Evolutionary conservation across 352 stramenopile genomes (phyloP).

Genomic region (Paralagenidium karlingii): DNA sequence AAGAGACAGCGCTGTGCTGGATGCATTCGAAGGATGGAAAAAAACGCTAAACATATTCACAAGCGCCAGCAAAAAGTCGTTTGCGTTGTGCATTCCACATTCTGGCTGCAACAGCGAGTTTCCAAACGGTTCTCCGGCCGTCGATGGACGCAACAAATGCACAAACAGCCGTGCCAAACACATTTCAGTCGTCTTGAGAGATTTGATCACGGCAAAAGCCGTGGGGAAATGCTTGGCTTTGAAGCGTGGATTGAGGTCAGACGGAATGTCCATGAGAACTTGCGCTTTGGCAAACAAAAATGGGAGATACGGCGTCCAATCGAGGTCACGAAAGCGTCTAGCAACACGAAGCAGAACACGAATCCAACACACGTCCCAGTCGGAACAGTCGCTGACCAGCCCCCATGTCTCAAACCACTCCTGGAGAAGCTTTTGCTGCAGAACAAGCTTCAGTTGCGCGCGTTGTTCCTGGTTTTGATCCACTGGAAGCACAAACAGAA

Average conservation of each 20-base stretch:
- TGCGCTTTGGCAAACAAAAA: constrained; percentile 64
- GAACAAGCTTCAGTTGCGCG: constrained; percentile 5
- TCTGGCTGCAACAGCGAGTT: no score
- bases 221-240: constrained; percentile 47
- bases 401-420: constrained; percentile 48
- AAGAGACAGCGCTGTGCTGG: constrained; percentile 36
- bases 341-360: constrained; percentile 47
- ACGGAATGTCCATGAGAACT: constrained; percentile 40
- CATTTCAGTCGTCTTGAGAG: constrained; percentile 40
- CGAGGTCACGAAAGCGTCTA: constrained; percentile 26
- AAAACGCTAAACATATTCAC: constrained; percentile 44
- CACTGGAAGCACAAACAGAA: constrained; percentile 17
- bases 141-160: constrained; percentile 31
- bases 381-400: constrained; percentile 25
- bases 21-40: constrained; percentile 62
- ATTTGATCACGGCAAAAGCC: constrained; percentile 27
- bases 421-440: constrained; percentile 24
- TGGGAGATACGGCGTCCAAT: constrained; percentile 20
- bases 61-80: constrained; percentile 30
- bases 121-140: no score
- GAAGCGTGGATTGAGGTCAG: constrained; percentile 46
- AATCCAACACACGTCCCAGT: constrained; percentile 70
- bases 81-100: constrained; percentile 2
- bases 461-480: constrained; percentile 3
- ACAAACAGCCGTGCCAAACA: constrained; percentile 40